Conservation (phyloP, 179 eudicot species). For the Carnegiea gigantea region DNA sequence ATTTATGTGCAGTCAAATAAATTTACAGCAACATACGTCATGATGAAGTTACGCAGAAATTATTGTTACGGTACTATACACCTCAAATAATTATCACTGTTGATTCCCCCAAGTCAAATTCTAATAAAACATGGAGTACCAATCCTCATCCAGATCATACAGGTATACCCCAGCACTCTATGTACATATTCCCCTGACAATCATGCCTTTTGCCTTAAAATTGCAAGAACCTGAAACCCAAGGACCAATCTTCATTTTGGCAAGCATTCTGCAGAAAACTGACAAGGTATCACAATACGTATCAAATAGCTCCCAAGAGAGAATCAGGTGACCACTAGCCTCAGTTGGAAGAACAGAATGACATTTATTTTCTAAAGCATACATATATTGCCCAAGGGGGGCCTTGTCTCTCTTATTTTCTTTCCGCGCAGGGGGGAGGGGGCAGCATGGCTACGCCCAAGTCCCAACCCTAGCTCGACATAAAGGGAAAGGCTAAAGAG, state of each 20-base stretch:
- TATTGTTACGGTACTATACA: background rate
- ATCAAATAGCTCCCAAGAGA: background rate
- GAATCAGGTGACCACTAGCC: background rate
- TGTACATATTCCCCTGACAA: slow-evolving; percentile 17
- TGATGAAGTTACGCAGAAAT: background rate
- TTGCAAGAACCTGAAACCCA: slow-evolving; percentile 6
- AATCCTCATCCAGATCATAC: slow-evolving; percentile 1
- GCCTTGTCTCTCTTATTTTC: no score
- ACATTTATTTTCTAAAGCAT: no score
- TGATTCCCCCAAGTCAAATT: background rate
- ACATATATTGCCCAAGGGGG: no score
- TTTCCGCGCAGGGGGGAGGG: no score
- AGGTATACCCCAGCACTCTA: slow-evolving; percentile 9
- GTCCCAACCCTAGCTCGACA: no score
- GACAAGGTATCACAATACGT: background rate
- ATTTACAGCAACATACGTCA: background rate
- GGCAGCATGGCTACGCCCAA: no score
- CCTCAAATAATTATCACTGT: background rate
- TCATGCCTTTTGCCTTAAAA: slow-evolving; percentile 12
- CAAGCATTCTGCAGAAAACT: slow-evolving; percentile 27
- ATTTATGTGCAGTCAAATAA: no score
- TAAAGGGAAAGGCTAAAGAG: no score
- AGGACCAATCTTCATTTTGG: background rate
- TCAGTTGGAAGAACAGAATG: no score
- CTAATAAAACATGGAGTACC: slow-evolving; percentile 5